Base-by-base conservation (phyloP, 208 protist species). In the Trypanosoma mega region DNA sequence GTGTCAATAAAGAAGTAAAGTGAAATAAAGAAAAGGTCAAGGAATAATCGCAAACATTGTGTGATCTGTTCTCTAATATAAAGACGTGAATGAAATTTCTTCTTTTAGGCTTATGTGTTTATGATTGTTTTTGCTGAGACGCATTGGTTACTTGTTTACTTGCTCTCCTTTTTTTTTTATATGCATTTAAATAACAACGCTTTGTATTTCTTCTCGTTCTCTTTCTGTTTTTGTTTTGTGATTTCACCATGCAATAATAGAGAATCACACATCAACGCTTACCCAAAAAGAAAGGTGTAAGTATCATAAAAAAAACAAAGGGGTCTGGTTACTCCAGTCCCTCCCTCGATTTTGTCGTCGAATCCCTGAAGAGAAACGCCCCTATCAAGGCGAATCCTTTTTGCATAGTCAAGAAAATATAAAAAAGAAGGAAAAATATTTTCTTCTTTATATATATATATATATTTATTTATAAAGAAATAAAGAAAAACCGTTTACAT, bases 371-470 rank as follows among this genome's bases (percentile, higher is more conserved):
- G n/a, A n/a, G n/a, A n/a, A n/a, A n/a, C n/a, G n/a, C n/a, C n/a
- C n/a, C n/a, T n/a, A n/a, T n/a, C n/a, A n/a, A n/a, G n/a, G n/a
- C n/a, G n/a, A n/a, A n/a, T n/a, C n/a, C n/a, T n/a, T n/a, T n/a
- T n/a, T n/a, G n/a, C n/a, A n/a, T n/a, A n/a, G n/a, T n/a, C n/a
- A n/a, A n/a, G n/a, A n/a, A n/a, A n/a, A n/a, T n/a, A n/a, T n/a
- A n/a, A n/a, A n/a, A n/a, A n/a, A n/a, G n/a, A n/a, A n/a, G n/a
- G n/a, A n/a, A n/a, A n/a, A n/a, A n/a, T n/a, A n/a, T n/a, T n/a
- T n/a, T n/a, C n/a, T n/a, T n/a, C n/a, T 30, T 21, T 34, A 43
- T 47, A 57, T n/a, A 7, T 46, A 57, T 66, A 43, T 60, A 57
- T 56, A 23, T 37, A 16, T 41, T 11, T 63, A 27, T 18, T 9